Conservation (phyloP, 768 basidiomycete genomes). For the Lyophyllum shimeji region DNA sequence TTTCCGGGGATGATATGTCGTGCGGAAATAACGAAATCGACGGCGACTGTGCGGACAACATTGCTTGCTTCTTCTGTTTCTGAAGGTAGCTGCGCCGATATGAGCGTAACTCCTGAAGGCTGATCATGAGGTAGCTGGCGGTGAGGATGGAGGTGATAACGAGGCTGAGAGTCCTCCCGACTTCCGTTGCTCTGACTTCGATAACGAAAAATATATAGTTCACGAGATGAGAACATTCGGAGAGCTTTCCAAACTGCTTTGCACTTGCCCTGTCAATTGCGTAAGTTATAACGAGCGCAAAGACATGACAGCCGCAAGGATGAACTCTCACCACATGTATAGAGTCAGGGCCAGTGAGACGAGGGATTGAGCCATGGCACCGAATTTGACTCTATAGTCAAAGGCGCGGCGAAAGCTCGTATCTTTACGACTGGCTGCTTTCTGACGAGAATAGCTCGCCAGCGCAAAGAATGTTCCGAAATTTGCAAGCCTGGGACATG, state of each 20-base stretch:
- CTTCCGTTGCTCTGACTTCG: conserved; percentile 27
- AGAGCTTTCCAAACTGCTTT: conserved; percentile 25
- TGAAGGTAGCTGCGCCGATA: conserved; percentile 21
- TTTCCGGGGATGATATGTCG: background rate
- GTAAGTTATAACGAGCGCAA: too few relatives aligned
- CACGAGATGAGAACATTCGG: conserved; percentile 28
- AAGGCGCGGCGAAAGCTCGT: conserved; percentile 8
- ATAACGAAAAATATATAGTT: conserved; percentile 35
- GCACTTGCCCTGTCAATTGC: conserved; percentile 26
- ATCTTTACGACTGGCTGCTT: conserved; percentile 22
- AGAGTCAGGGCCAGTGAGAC: conserved; percentile 38
- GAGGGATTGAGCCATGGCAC: conserved; percentile 36
- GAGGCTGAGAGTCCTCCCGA: conserved; percentile 32
- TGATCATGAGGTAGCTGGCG: conserved; percentile 28
- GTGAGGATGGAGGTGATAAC: conserved; percentile 31
- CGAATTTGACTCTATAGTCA: conserved; percentile 36
- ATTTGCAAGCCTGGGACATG: conserved; percentile 35
- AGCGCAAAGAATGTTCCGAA: conserved; percentile 41
- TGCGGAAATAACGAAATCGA: background rate
- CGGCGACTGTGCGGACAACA: background rate
- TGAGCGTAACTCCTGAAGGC: conserved; percentile 34
- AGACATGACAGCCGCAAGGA: too few relatives aligned
- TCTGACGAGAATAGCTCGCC: conserved; percentile 40
- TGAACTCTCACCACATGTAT: conserved; percentile 32
- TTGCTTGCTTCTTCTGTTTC: background rate